Percentiles rank a stretch among this genome's conserved stretches.
Conservation (phyloP, 2,329 filamentous ascomycete species). For the Myriangium duriaei region DNA sequence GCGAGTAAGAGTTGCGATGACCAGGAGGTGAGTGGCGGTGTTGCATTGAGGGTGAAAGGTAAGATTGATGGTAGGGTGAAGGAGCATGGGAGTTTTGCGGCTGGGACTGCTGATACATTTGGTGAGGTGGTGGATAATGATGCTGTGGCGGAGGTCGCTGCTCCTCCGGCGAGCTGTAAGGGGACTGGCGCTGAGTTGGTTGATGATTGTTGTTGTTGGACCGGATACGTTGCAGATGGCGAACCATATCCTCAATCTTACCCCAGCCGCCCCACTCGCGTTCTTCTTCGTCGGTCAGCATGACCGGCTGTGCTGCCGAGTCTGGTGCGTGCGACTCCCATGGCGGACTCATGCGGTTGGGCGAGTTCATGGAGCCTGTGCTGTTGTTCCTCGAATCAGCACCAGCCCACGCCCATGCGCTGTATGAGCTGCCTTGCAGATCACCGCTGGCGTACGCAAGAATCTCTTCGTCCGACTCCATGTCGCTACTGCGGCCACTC, state of each 20-base stretch:
- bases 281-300: conserved; percentile 44
- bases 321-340: conserved; percentile 28
- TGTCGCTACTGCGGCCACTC: conserved; percentile 26
- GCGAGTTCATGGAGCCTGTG: conserved; percentile 13
- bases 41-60: conserved; percentile 6
- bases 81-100: conserved; percentile 4
- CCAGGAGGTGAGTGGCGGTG: conserved; percentile 13
- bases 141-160: conserved; percentile 18
- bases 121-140: conserved; percentile 1
- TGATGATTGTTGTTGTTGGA: conserved; percentile 11
- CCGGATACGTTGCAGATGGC: conserved; percentile 40
- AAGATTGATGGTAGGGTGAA: conserved; percentile 1
- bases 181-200: conserved; percentile 10
- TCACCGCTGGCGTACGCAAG: conserved; percentile 78
- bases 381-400: conserved; percentile 28
- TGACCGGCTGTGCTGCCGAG: conserved; percentile 32
- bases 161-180: conserved; percentile 8
- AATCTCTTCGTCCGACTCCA: conserved; percentile 70
- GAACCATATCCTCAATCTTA: conserved; percentile 52
- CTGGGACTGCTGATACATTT: conserved; percentile 7
- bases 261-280: conserved; percentile 74
- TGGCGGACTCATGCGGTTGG: conserved; percentile 14
- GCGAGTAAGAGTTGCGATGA: conserved; percentile 10
- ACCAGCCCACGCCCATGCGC: conserved; percentile 67
- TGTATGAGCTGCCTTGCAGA: conserved; percentile 64